Evolutionary conservation across 2,329 filamentous ascomycete species (phyloP), one percentile per base, ranked within the genome.

Genomic region (Cercospora berteroae): DNA sequence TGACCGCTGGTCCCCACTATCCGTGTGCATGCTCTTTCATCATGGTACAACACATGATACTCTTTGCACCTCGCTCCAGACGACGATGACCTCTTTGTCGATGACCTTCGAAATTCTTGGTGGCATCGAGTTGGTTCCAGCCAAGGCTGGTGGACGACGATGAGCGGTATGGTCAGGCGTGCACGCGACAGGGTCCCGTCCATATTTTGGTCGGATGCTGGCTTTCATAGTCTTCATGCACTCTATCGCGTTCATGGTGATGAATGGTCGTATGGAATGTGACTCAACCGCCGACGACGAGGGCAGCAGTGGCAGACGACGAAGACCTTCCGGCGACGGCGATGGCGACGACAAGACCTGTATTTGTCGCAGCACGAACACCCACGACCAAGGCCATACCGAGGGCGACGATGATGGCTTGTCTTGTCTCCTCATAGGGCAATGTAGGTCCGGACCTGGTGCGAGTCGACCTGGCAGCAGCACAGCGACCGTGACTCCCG

Each of bases 11-110:
- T 31, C 25, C 27, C 42, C 23, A 62, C 16, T 33, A 6, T 50
- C 8, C 13, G 36, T 61, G 20, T 61, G 44, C 64, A 65, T 60
- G 64, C 64, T 65, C 64, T 65, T 65, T 31, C 29, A 56, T 65
- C 23, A 25, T 55, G 29, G 42, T 56, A 39, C 27, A 58, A 55
- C 23, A 27, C 33, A 50, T 39, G 25, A 39, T 39, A 39, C 2
- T 16, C 7, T n/a, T 39, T n/a, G 36, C 16, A 39, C n/a, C 36
- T 39, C 16, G 16, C 8, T n/a, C 36, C 36, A 39, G 36, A 39
- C 3, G 36, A 6, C 6, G 36, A 39, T 39, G 36, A 39, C 0
- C 16, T 39, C 3, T 5, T 39, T n/a, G 36, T 2, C n/a, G 16
- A 39, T 39, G 36, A 39, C 36, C 36, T 39, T 39, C 3, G 36